Base-by-base conservation (phyloP, 495 filamentous ascomycete species). In the Xylaria bambusicola region DNA sequence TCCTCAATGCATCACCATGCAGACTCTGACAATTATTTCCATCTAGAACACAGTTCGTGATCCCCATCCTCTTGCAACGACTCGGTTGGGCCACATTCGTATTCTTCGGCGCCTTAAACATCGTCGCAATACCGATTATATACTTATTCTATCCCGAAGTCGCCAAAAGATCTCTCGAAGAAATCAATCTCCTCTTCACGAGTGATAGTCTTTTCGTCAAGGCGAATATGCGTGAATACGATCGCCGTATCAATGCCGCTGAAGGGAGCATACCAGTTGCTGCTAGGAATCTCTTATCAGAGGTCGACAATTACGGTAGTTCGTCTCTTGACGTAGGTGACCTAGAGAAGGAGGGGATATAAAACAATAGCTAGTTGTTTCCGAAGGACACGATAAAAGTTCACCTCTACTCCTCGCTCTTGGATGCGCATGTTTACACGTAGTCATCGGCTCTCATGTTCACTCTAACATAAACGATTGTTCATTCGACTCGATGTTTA, bases 81-180 rank as follows among this genome's bases (percentile, higher is more conserved):
- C 51, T 53, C 8, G 51, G 51, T n/a, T 40, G 51, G 33, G 51
- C 51, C 2, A 53, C 51, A 26, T 53, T 53, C 51, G 17, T 53
- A 6, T 53, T 53, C 27, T 79, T 82, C 50, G 69, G 70, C 27
- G 65, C 64, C 20, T 55, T 82, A 57, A 69, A 62, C 38, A 74
- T 55, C 3, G 2, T 13, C 15, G 13, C 20, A 23, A 71, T 81
- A 10, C 80, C 82, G 10, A 77, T 75, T 18, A 73, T 82, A 24
- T 82, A 75, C 48, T 71, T 81, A 60, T 79, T 86, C 67, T 86
- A 81, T 62, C 84, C 84, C 0, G 84, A 87, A 67, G 85, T 83
- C 3, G 72, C 77, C 1, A 79, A 81, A 46, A 77, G 82, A 6
- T 79, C 73, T n/a, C 69, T 87, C 8, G 84, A 86, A 57, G 82